Evolutionary conservation across 2,329 filamentous ascomycete genomes (phyloP).

Genomic region (Ophiostoma australiae): DNA sequence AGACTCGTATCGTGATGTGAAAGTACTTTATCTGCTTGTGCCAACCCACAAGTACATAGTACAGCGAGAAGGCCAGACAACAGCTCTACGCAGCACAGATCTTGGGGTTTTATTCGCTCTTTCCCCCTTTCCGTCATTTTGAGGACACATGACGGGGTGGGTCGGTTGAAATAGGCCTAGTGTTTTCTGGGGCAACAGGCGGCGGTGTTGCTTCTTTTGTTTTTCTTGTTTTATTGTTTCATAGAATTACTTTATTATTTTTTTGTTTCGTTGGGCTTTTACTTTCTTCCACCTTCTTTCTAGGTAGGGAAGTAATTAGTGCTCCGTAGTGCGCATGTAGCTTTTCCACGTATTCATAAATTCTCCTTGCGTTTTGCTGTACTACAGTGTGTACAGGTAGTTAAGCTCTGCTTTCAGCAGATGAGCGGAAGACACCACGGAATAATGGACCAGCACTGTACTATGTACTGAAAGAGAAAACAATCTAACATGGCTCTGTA

Average conservation of each 20-base stretch:
- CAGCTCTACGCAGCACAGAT: not conserved
- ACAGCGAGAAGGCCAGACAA: not conserved
- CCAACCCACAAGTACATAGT: not conserved
- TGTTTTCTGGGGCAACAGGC: constrained; percentile 15
- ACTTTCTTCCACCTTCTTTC: not conserved
- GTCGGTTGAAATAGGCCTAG: constrained; percentile 16
- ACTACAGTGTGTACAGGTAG: too few species aligned
- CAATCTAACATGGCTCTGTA: not conserved
- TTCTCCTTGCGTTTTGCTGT: not conserved
- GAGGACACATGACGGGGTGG: constrained; percentile 23
- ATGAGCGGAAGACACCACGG: not conserved
- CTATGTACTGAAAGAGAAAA: not conserved
- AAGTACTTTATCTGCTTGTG: not conserved
- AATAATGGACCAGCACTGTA: not conserved
- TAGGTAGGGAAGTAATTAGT: not conserved
- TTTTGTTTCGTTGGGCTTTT: not conserved
- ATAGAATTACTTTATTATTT: not conserved
- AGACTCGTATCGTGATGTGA: not conserved
- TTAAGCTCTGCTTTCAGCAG: not conserved
- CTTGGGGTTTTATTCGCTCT: not conserved
- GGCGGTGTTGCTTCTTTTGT: not conserved
- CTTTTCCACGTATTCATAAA: not conserved
- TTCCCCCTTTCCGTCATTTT: constrained; percentile 14
- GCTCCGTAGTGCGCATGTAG: not conserved
- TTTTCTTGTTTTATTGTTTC: not conserved